Percentiles rank a stretch among this genome's conserved stretches.
phyloP scores from a whole-genome alignment of 73 alveolate species.

The Stentor roeselii region DNA sequence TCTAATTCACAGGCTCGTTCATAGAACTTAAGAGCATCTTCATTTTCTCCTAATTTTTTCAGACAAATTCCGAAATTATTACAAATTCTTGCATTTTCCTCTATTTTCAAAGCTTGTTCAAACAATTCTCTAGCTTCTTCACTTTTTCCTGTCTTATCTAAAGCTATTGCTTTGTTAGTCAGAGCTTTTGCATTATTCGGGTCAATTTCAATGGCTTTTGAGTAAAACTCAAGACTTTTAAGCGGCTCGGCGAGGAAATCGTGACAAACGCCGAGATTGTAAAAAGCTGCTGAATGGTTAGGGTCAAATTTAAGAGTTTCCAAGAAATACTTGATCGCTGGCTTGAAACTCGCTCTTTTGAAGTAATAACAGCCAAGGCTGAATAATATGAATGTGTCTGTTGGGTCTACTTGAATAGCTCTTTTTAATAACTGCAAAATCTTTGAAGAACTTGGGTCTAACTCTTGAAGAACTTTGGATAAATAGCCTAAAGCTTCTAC shows the following conservation, averaged over 20 bases:
- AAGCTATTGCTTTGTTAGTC: slow-evolving; percentile 56
- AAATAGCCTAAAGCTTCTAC: slow-evolving; percentile 56
- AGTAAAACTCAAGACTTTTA: slow-evolving; percentile 49
- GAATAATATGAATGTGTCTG: slow-evolving; percentile 66
- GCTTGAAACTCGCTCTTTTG: slow-evolving; percentile 44
- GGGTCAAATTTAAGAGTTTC: slow-evolving; percentile 53
- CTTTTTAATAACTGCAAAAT: slow-evolving; percentile 30
- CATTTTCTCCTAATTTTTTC: slow-evolving; percentile 56
- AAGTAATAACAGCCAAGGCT: slow-evolving; percentile 63
- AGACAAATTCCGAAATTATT: slow-evolving; percentile 56
- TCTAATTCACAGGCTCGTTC: slow-evolving; percentile 63
- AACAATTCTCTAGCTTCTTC: slow-evolving; percentile 50
- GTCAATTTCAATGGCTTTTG: slow-evolving; percentile 48
- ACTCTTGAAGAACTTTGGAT: slow-evolving; percentile 44
- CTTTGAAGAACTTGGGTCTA: slow-evolving; percentile 32
- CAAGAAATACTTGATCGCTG: slow-evolving; percentile 44
- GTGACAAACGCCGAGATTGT: slow-evolving; percentile 58
- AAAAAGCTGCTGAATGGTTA: slow-evolving; percentile 49
- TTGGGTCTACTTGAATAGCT: slow-evolving; percentile 44
- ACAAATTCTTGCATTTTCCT: slow-evolving; percentile 46
- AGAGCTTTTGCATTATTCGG: slow-evolving; percentile 43
- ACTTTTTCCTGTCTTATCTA: slow-evolving; percentile 52
- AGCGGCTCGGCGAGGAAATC: slow-evolving; percentile 49
- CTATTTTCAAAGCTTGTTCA: slow-evolving; percentile 47
- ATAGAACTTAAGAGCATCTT: slow-evolving; percentile 55